phyloP scores from a whole-genome alignment of 352 stramenopile species.

The Phytophthora capsici region DNA sequence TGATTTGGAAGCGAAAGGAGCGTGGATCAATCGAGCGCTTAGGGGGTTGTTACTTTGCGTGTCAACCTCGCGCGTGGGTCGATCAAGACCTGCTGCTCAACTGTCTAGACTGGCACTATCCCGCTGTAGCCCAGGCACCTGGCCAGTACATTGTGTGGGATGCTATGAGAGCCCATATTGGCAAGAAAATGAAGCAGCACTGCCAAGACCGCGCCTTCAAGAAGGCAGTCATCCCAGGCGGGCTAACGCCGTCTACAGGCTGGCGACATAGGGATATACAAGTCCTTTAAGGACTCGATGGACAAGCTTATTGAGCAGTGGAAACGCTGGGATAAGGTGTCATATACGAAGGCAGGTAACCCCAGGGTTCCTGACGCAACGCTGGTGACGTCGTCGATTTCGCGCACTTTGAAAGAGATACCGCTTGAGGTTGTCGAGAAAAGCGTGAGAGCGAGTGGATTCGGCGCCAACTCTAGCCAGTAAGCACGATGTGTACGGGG shows the following conservation, averaged over 20 bases:
- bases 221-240: background rate
- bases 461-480: background rate
- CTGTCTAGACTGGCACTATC: no score
- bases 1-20: slow-evolving; percentile 6
- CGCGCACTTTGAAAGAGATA: background rate
- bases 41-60: background rate
- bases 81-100: slow-evolving; percentile 5
- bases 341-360: background rate
- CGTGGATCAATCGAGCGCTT: slow-evolving; percentile 3
- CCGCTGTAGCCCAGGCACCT: no score
- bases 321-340: background rate
- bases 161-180: background rate
- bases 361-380: background rate
- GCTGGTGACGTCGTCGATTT: background rate
- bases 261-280: no score
- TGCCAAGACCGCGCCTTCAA: background rate
- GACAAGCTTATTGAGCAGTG: background rate
- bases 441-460: background rate
- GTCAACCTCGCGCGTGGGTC: slow-evolving; percentile 13
- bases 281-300: background rate
- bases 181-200: background rate
- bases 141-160: background rate
- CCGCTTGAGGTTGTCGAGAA: background rate
- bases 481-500: background rate
- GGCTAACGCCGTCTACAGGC: background rate